Evolutionary conservation across 441 rosid genomes (phyloP), one percentile per base, ranked within the genome.

Genomic region (Breynia disticha): DNA sequence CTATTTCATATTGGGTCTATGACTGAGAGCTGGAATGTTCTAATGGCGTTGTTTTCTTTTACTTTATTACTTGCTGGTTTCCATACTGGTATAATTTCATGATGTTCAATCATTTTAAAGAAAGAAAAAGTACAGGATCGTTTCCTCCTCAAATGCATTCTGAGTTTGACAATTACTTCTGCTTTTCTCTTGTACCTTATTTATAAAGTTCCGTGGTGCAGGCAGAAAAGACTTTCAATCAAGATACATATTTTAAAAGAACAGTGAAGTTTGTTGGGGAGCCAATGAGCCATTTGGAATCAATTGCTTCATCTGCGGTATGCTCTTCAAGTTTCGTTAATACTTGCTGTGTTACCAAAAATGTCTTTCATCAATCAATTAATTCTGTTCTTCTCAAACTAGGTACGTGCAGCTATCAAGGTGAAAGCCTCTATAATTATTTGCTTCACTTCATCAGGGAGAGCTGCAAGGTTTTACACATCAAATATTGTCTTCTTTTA

Each of bases 181-280:
- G 41, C 19, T 11, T 9, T 51, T 22, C 35, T 3, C 35, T 28
- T 4, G 8, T 28, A 28, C 35, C 35, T 28, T 7, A 11, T 9
- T 41, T 11, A 3, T 41, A 9, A 41, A 3, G 17, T 53, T 13
- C 3, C 48, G 15, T n/a, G 22, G 43, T 55, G 54, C 28, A 94
- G 99, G 93, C 96, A 13, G 97, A 94, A 68, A 94, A 89, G 80
- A 96, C 87, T 66, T 94, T 89, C 79, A 89, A 94, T 62, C 95
- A 89, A 65, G 99, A 89, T 67, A 41, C 83, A 51, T 93, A 80
- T 76, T 89, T 84, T 77, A 93, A 93, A 82, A 89, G 73, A 73
- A 87, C 96, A 11, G 93, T 86, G 64, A 89, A 93, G 67, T 80
- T 69, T 75, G 95, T 84, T 55, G 99, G 96, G 58, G 97, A 93